phyloP scores from a whole-genome alignment of 345 rosid species.

The Dipteronia sinensis region DNA sequence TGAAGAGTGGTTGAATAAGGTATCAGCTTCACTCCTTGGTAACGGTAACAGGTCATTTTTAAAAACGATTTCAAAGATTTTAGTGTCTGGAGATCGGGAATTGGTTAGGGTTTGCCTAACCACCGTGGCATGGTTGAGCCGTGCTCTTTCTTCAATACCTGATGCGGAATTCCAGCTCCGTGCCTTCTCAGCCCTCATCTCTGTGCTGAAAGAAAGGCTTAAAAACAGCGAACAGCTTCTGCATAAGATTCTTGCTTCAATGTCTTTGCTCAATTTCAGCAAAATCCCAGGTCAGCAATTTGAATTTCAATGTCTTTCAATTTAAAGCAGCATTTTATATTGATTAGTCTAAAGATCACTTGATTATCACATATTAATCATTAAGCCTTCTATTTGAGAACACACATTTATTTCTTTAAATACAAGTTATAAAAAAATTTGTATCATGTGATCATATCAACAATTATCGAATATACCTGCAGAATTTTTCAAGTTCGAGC shows the following conservation, averaged over 20 bases:
- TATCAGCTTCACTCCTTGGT: constrained; percentile 44
- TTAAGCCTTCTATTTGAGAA: too few relatives aligned
- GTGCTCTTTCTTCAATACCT: constrained; percentile 38
- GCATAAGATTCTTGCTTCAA: constrained; percentile 55
- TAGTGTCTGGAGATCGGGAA: constrained; percentile 37
- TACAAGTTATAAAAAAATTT: too few relatives aligned
- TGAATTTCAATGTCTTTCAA: too few relatives aligned
- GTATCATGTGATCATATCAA: neutral
- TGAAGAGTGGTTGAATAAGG: constrained; percentile 41
- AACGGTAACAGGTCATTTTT: constrained; percentile 38
- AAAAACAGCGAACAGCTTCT: constrained; percentile 36
- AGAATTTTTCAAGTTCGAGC: neutral
- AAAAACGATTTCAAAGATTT: constrained; percentile 44
- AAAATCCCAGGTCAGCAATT: constrained; percentile 48
- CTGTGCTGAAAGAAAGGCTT: constrained; percentile 46
- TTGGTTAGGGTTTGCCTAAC: constrained; percentile 42
- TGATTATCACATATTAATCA: too few relatives aligned
- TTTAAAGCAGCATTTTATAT: too few relatives aligned
- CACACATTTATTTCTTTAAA: neutral
- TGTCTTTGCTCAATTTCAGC: constrained; percentile 51
- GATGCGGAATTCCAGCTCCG: constrained; percentile 39
- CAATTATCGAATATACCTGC: neutral
- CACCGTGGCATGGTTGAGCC: constrained; percentile 54
- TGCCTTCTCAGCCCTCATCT: constrained; percentile 43
- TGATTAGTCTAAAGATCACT: too few relatives aligned